phyloP scores from a whole-genome alignment of 306 rosid species.

The Fragaria iinumae region DNA sequence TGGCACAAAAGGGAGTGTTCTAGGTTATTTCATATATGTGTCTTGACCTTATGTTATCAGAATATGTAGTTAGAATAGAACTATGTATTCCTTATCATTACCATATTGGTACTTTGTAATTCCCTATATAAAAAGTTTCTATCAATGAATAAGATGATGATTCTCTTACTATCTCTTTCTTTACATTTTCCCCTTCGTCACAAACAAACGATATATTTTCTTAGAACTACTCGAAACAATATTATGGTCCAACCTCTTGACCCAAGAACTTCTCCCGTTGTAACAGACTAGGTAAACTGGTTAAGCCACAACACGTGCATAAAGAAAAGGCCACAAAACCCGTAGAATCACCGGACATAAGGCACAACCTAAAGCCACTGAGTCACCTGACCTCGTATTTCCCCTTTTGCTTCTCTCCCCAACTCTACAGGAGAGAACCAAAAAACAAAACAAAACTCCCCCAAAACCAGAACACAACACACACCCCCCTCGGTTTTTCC shows the following conservation, averaged over 20 bases:
- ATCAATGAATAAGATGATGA: too few relatives aligned
- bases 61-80: too few relatives aligned
- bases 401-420: background rate
- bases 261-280: background rate
- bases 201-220: too few relatives aligned
- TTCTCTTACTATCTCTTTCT: too few relatives aligned
- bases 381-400: background rate
- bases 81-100: too few relatives aligned
- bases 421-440: background rate
- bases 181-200: too few relatives aligned
- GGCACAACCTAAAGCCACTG: background rate
- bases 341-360: background rate
- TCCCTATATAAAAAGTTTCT: too few relatives aligned
- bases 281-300: background rate
- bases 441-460: slow-evolving; percentile 8
- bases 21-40: too few relatives aligned
- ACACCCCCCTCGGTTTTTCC: background rate
- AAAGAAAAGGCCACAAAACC: slow-evolving; percentile 1
- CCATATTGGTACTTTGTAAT: too few relatives aligned
- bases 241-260: background rate
- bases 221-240: background rate
- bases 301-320: slow-evolving; percentile 15
- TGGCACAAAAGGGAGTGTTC: too few relatives aligned
- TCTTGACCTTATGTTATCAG: too few relatives aligned
- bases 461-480: background rate